Evolutionary conservation across 2,329 filamentous ascomycete genomes (phyloP).

Genomic region (Pseudocercospora crystallina): DNA sequence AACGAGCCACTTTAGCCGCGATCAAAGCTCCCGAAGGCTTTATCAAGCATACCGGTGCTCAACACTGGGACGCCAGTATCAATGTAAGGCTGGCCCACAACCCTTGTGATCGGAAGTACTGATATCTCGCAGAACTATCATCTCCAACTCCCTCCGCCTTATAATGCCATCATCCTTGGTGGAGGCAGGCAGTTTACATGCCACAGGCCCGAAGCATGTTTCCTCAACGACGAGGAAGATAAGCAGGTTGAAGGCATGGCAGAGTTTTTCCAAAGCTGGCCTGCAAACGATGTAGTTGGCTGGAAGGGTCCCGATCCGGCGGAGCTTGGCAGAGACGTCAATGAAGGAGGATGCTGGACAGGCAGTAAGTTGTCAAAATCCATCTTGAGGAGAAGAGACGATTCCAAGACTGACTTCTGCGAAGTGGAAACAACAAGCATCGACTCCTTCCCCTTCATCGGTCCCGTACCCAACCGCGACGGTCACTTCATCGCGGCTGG

Average conservation of each 20-base stretch:
- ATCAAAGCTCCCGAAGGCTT: constrained; percentile 34
- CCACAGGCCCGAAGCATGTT: constrained; percentile 28
- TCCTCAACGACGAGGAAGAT: constrained; percentile 29
- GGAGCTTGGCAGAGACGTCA: constrained; percentile 22
- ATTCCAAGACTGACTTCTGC: constrained; percentile 3
- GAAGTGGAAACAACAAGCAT: constrained; percentile 18
- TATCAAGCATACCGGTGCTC: constrained; percentile 34
- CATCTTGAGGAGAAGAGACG: constrained; percentile 3
- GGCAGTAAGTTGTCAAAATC: constrained; percentile 23
- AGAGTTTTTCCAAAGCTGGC: constrained; percentile 34
- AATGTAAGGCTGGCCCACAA: constrained; percentile 17
- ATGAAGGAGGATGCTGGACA: constrained; percentile 34
- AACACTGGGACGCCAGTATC: constrained; percentile 34
- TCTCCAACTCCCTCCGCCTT: constrained; percentile 34
- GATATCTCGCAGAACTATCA: constrained; percentile 30
- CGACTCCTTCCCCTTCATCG: constrained; percentile 31
- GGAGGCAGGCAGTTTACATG: constrained; percentile 29
- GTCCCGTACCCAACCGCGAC: constrained; percentile 25
- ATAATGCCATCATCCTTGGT: constrained; percentile 34
- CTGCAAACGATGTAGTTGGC: constrained; percentile 26
- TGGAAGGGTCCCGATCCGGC: constrained; percentile 24
- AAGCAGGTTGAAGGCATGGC: constrained; percentile 29
- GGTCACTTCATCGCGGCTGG: constrained; percentile 32
- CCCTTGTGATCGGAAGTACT: not conserved
- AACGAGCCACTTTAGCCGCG: constrained; percentile 27